These are phyloP conservation scores for Protostelium mycophagum DNA, from an alignment of 78 protist species.

Conservation along the genomic window DNA sequence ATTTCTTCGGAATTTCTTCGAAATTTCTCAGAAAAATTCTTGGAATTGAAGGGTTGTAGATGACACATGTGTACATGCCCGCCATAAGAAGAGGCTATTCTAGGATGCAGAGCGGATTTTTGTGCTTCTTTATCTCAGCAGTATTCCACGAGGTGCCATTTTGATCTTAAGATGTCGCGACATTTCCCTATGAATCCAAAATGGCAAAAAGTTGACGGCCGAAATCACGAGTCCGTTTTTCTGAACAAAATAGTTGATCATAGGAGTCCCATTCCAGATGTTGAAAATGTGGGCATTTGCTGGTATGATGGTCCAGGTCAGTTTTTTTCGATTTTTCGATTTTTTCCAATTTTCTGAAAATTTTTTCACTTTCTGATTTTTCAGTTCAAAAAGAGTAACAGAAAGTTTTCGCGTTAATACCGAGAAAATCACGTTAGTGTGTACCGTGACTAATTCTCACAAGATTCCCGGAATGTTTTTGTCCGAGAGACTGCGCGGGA, in stretches of 20 bases:
- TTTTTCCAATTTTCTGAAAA: neutral
- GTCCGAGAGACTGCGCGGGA: constrained; percentile 30
- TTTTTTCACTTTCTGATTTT: neutral
- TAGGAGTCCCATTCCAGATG: constrained; percentile 45
- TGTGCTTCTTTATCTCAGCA: constrained; percentile 70
- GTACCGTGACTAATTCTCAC: neutral
- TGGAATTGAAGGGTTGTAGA: neutral
- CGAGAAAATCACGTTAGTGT: neutral
- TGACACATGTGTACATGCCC: constrained; percentile 20
- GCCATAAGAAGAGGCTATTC: constrained; percentile 34
- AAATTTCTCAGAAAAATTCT: neutral
- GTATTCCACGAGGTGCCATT: constrained; percentile 58
- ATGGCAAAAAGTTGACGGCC: neutral
- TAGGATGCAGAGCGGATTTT: constrained; percentile 21
- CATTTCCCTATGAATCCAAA: neutral
- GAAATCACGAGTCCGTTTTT: neutral
- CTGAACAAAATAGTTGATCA: constrained; percentile 5
- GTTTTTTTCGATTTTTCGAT: neutral
- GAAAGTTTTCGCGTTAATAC: no score
- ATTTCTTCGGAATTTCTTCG: constrained; percentile 23
- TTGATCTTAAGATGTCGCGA: no score
- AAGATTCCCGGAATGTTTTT: constrained; percentile 38
- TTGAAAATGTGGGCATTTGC: constrained; percentile 58
- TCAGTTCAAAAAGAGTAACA: neutral
- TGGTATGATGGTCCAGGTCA: constrained; percentile 54